Base-by-base conservation (phyloP, 768 basidiomycete species). In the Leccinum uliginosum region DNA sequence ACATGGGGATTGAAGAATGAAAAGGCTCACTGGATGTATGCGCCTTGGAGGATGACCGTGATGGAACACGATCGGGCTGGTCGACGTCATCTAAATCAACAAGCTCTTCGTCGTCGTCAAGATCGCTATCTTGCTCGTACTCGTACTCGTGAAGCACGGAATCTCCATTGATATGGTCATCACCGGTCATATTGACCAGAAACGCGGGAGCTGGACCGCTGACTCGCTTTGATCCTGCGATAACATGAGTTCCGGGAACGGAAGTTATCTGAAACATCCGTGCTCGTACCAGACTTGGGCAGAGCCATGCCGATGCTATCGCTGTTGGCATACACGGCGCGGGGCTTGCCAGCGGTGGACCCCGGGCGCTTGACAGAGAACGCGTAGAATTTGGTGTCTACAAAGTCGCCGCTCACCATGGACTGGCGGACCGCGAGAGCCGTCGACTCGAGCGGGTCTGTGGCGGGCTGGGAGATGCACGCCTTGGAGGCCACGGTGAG, bases 111-210 rank as follows among this genome's bases (percentile, higher is more conserved):
- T 70, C 67, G 17, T 65, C 68, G 5, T 72, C 70, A 19, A 70
- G 66, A 46, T 70, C 68, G 40, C 70, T 72, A 30, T 70, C 69
- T 23, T 53, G 58, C 19, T 72, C 62, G 11, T 70, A 71, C 12
- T 61, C 62, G 8, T 70, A 70, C 3, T 67, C 61, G 40, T 67
- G 68, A 21, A 68, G 65, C 0, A 69, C 23, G 8, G 67, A 55
- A 21, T 70, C 50, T 10, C 15, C 35, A 21, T 47, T 51, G 50
- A 68, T 56, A 2, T 69, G 65, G 6, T 52, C 34, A 24, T 68
- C 67, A 44, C 57, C 11, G 9, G 65, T 60, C 67, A 68, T 61
- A 17, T 58, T 63, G 52, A 63, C 57, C 40, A 69, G 23, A 49
- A 69, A 67, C 6, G 51, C 0, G 19, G 63, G 55, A 3, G 59